Conservation (phyloP, 169 alveolate genomes). For the Plasmodium inui region DNA sequence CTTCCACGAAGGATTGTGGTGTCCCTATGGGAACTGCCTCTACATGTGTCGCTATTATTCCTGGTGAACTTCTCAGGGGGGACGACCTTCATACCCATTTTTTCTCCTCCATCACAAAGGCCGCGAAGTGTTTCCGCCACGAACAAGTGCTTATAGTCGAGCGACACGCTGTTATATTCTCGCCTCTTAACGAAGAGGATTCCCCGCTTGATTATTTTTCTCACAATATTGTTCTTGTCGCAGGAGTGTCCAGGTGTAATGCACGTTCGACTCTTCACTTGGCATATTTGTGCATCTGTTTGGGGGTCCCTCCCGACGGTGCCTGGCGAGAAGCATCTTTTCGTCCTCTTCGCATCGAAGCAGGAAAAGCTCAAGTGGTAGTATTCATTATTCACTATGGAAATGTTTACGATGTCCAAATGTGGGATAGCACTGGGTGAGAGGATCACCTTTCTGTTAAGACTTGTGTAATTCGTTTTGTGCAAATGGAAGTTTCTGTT, state of each 20-base stretch:
- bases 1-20: neutral
- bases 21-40: neutral
- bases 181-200: slow-evolving; percentile 62
- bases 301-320: neutral
- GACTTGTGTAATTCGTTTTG: slow-evolving; percentile 1
- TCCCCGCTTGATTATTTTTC: slow-evolving; percentile 57
- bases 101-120: neutral
- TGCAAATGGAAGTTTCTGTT: neutral
- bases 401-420: slow-evolving; percentile 27
- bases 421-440: slow-evolving; percentile 37
- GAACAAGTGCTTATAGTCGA: neutral
- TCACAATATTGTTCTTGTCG: slow-evolving; percentile 4
- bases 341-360: neutral
- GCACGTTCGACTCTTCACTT: neutral
- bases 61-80: neutral
- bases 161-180: slow-evolving; percentile 9
- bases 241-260: neutral
- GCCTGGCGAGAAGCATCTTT: neutral
- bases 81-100: neutral
- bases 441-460: slow-evolving; percentile 1
- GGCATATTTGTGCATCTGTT: neutral
- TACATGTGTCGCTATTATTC: neutral
- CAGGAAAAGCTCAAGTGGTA: slow-evolving; percentile 29
- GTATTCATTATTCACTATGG: slow-evolving; percentile 1
- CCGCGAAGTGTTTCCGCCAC: neutral